Evolutionary conservation across 495 filamentous ascomycete genomes (phyloP), one percentile per base, ranked within the genome.

Genomic region (Penicillium riverlandense): DNA sequence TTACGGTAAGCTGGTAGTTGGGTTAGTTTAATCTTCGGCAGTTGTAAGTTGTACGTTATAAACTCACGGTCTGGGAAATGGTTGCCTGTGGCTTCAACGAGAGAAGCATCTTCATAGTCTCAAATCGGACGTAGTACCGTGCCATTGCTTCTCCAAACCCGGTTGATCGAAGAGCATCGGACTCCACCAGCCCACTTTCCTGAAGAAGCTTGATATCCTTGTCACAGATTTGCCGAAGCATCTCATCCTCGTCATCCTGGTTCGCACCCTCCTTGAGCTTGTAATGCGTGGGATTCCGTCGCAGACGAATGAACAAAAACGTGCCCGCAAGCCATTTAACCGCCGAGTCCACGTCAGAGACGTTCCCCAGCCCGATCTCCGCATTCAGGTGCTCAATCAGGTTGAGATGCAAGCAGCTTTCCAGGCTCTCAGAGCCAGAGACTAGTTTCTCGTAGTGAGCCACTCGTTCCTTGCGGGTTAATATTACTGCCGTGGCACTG

Each of bases 351-450:
- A 86, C 61, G 45, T 84, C 72, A 3, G 68, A 77, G 44, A 98
- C 82, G 2, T 88, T 94, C 2, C 86, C 84, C 6, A 96, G 72
- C 16, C 85, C 85, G 35, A 96, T 88, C 55, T 98, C 92, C 0
- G 91, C 91, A 61, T 98, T 97, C 49, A 97, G 62, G 60, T 96
- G 91, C 43, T 95, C 90, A 32, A 96, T 86, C 2, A 97, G 69
- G 50, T 95, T 89, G 31, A 81, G 71, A 65, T 97, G 91, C 11
- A 97, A 72, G 28, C 79, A 80, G 61, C 92, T 98, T 57, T 98
- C 92, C 1, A 98, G 67, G 11, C 81, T 74, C 53, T 96, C 85
- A 16, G 85, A 76, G 0, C 91, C 92, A 1, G 85, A 83, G 6
- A 91, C 78, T 70, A 98, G 83, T 52, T 70, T 83, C 53, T 96